Evolutionary conservation across 2,329 filamentous ascomycete genomes (phyloP), one percentile per base, ranked within the genome.

Genomic region (Pseudocercospora cruenta): DNA sequence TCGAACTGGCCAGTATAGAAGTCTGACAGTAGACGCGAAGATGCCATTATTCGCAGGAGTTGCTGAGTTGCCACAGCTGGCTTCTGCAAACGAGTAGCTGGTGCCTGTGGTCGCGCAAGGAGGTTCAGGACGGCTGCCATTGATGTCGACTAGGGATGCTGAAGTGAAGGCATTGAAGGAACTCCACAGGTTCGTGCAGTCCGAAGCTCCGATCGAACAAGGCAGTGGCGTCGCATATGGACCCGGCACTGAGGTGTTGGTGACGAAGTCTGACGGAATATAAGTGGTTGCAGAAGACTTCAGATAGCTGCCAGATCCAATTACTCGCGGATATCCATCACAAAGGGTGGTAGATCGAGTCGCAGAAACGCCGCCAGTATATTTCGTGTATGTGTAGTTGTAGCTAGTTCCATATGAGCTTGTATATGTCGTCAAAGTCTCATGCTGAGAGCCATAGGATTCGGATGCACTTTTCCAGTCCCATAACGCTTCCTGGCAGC

Each of bases 1-100:
- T 24, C 62, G 66, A n/a, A 73, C 64, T 2, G 71, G 71, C 71
- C 71, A 73, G 51, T 71, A 73, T 31, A 73, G 62, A 4, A 73
- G 60, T 43, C 63, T 58, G 9, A 66, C 69, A 14, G 61, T 60
- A 2, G 57, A 62, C 1, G 60, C 70, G 6, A 63, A 60, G 19
- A 72, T 39, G 21, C 47, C 47, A 28, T 55, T 19, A 9, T 49
- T 33, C 4, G 54, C n/a, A 16, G 28, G 26, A 6, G n/a, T 21
- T 12, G 10, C 10, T 9, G 22, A 39, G 10, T 24, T 36, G 22
- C 43, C 62, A 65, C 31, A 53, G 31, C 12, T 33, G 19, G 33
- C 62, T 45, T 24, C 57, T 9, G 64, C 47, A n/a, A 63, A 54
- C 4, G 65, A 43, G 19, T 63, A 47, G n/a, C 49, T 61, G 24